Evolutionary conservation across 257 asterid species (phyloP).

Genomic region (Avicennia marina): DNA sequence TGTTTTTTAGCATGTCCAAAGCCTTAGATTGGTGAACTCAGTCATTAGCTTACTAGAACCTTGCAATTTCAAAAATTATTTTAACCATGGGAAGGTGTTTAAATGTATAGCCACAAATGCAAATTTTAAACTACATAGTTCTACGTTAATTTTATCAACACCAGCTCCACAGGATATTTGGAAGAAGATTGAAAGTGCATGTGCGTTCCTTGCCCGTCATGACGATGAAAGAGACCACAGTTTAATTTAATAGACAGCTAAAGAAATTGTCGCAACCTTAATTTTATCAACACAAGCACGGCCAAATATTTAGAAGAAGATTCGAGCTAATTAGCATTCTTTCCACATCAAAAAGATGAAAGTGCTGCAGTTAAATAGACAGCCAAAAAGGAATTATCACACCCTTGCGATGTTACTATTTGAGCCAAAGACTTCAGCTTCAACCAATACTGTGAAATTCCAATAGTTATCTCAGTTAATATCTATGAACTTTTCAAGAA

Average conservation of each 20-base stretch:
- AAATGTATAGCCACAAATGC: not conserved
- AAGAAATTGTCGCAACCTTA: constrained; percentile 1
- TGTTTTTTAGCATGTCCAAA: not conserved
- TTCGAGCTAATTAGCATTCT: too few species aligned
- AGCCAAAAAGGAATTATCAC: too few species aligned
- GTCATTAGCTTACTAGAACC: not conserved
- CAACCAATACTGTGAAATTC: not conserved
- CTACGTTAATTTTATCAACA: not conserved
- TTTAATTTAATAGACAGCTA: not conserved
- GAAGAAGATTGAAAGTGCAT: constrained; percentile 7
- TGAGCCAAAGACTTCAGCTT: not conserved
- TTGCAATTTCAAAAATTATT: too few species aligned
- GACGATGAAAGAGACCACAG: not conserved
- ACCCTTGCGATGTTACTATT: not conserved
- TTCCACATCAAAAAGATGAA: too few species aligned
- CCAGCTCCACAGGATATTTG: not conserved
- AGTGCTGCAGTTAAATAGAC: not conserved
- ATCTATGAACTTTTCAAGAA: not conserved
- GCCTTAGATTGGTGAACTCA: not conserved
- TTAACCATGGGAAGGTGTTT: not conserved
- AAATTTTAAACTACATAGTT: not conserved
- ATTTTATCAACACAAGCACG: too few species aligned
- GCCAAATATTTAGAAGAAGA: too few species aligned
- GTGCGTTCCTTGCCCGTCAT: not conserved
- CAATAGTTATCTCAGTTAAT: not conserved